phyloP scores from a whole-genome alignment of 176 grass and related monocot species.

The Echinochloa phyllopogon region DNA sequence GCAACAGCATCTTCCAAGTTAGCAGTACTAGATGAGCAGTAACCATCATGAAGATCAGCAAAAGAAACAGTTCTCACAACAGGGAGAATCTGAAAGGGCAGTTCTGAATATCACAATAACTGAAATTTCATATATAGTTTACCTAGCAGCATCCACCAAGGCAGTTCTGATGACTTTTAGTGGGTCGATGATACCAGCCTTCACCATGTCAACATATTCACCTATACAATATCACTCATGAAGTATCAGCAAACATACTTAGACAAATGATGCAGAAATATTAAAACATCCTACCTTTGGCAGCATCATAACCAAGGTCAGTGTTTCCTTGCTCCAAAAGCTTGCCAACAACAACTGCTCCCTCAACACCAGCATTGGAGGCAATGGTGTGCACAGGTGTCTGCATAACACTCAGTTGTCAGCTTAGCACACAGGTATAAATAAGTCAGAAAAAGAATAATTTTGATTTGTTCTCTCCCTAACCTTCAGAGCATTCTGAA shows the following conservation, averaged over 20 bases:
- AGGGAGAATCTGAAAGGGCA: too few species aligned
- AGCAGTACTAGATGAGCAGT: too few species aligned
- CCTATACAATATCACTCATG: conserved; percentile 37
- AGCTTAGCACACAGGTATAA: not conserved
- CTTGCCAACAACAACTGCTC: conserved; percentile 93
- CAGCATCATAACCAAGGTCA: conserved; percentile 97
- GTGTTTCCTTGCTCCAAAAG: conserved; percentile 91
- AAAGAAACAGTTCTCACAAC: too few species aligned
- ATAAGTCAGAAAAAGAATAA: not conserved
- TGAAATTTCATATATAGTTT: conserved; percentile 1
- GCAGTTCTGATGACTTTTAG: conserved; percentile 99
- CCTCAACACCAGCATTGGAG: conserved; percentile 92
- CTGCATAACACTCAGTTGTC: conserved; percentile 46
- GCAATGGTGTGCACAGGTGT: conserved; percentile 94
- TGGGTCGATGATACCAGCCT: conserved; percentile 94
- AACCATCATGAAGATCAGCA: too few species aligned
- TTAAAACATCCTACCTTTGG: conserved; percentile 59
- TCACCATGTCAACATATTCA: conserved; percentile 98
- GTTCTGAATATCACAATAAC: too few species aligned
- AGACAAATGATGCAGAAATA: not conserved
- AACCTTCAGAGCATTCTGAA: conserved; percentile 98
- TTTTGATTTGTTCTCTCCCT: not conserved
- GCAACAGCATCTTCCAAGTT: too few species aligned
- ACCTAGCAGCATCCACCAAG: conserved; percentile 97
- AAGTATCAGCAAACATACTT: conserved; percentile 13